A percentile compares a stretch with the other conserved stretches of the same genome.
Evolutionary conservation across 2,329 filamentous ascomycete genomes (phyloP).

Genomic region (Gliomastix tumulicola): DNA sequence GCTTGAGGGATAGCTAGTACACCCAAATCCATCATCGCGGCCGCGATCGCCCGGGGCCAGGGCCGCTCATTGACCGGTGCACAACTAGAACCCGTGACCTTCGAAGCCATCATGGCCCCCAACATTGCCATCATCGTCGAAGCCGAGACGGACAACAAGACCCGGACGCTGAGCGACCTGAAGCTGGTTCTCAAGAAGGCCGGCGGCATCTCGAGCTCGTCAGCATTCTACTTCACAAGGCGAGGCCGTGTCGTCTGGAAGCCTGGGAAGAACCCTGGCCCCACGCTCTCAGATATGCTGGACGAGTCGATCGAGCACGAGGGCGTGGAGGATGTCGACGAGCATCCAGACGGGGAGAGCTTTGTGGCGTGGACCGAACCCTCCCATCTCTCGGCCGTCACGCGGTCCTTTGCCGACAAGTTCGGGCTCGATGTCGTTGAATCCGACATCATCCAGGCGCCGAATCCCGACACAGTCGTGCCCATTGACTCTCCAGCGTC

Average conservation of each 20-base stretch:
- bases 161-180: conserved; percentile 66
- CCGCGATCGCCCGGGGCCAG: conserved; percentile 81
- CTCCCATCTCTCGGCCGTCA: conserved; percentile 20
- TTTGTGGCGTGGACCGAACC: conserved; percentile 51
- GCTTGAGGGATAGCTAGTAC: conserved; percentile 53
- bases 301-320: conserved; percentile 73
- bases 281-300: conserved; percentile 67
- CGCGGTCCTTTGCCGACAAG: conserved; percentile 47
- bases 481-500: conserved; percentile 50
- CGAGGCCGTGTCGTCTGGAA: conserved; percentile 70
- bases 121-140: conserved; percentile 77
- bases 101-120: conserved; percentile 76
- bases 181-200: conserved; percentile 63
- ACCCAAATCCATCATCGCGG: conserved; percentile 78
- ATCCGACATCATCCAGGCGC: conserved; percentile 77
- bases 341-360: conserved; percentile 60
- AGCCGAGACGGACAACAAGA: conserved; percentile 76
- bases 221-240: conserved; percentile 78
- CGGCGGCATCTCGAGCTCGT: conserved; percentile 65
- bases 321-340: conserved; percentile 67
- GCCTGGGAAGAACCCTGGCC: conserved; percentile 29
- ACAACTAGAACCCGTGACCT: conserved; percentile 66
- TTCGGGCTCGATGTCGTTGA: conserved; percentile 62
- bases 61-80: conserved; percentile 70
- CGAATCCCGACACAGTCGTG: conserved; percentile 73